phyloP scores from a whole-genome alignment of 441 rosid genomes.

The Mallotus japonicus region DNA sequence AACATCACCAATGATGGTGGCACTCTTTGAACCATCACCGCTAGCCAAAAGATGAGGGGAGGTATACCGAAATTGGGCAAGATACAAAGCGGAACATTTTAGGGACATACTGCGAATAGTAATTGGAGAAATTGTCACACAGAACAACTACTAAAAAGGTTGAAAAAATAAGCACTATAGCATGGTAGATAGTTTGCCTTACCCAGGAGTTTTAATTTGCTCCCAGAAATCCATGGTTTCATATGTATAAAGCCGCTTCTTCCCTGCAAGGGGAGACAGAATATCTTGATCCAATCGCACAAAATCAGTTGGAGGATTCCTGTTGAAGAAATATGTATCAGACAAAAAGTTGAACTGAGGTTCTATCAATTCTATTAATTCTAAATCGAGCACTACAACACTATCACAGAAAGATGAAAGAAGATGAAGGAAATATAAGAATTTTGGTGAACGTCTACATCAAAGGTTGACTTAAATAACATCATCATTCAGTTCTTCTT shows the following conservation, averaged over 20 bases:
- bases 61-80: constrained; percentile 69
- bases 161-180: constrained; percentile 1
- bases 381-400: background rate
- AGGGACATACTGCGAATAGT: constrained; percentile 65
- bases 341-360: background rate
- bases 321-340: constrained; percentile 34
- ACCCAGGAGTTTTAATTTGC: constrained; percentile 97
- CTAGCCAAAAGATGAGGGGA: constrained; percentile 73
- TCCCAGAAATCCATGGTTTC: constrained; percentile 95
- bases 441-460: background rate
- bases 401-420: background rate
- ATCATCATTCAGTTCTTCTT: background rate
- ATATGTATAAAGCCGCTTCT: constrained; percentile 74
- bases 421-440: background rate
- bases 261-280: constrained; percentile 88
- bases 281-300: constrained; percentile 95
- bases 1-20: constrained; percentile 77
- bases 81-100: constrained; percentile 80
- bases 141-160: background rate
- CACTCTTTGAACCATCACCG: constrained; percentile 66
- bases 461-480: background rate
- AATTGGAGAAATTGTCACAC: constrained; percentile 4
- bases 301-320: constrained; percentile 66
- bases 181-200: constrained; percentile 19
- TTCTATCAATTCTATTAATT: constrained; percentile 6